These are phyloP conservation scores for Candida sp. DNA, from an alignment of 1,139 yeast genomes.

Conservation along the genomic window DNA sequence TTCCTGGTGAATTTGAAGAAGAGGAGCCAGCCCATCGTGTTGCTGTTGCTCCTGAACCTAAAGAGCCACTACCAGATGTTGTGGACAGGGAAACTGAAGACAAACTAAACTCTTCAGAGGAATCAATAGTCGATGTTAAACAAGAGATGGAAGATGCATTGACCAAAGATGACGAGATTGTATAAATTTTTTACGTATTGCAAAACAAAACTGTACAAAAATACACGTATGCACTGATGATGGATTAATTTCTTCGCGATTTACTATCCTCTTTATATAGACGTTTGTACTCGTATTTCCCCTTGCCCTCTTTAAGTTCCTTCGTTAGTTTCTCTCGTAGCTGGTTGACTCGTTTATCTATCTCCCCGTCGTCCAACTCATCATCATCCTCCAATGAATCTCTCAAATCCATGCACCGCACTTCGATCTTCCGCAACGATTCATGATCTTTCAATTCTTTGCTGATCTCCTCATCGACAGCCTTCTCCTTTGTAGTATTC, in stretches of 20 bases:
- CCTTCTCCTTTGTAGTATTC: constrained; percentile 5
- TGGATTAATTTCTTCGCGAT: not conserved
- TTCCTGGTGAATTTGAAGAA: not conserved
- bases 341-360: constrained; percentile 24
- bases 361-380: constrained; percentile 32
- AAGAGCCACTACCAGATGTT: not conserved
- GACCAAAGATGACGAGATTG: not conserved
- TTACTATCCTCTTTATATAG: constrained; percentile 6
- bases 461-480: constrained; percentile 22
- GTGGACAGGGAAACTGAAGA: not conserved
- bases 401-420: constrained; percentile 57
- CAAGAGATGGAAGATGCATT: not conserved
- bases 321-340: constrained; percentile 24
- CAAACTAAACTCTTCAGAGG: not conserved
- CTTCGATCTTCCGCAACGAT: constrained; percentile 51
- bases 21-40: not conserved
- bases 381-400: constrained; percentile 59
- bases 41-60: not conserved
- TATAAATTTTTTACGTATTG: too few species aligned
- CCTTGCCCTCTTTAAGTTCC: not conserved
- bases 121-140: constrained; percentile 1
- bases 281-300: constrained; percentile 7
- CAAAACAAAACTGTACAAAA: too few species aligned
- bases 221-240: too few species aligned
- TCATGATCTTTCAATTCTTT: constrained; percentile 49